phyloP scores from a whole-genome alignment of 352 stramenopile species.

The Salisapilia sapeloensis region DNA sequence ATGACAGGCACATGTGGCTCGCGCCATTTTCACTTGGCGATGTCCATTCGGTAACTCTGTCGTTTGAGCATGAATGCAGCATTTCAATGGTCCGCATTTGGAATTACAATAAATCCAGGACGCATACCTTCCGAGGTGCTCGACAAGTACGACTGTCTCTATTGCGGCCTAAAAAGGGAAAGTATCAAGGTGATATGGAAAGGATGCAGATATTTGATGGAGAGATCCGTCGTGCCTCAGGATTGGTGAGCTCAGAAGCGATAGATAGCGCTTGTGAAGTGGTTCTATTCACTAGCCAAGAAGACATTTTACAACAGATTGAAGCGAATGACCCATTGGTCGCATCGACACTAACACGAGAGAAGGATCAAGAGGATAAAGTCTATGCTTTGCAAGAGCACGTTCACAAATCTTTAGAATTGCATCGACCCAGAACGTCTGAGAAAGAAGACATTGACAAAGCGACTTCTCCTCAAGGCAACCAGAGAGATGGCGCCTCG shows the following conservation, averaged over 20 bases:
- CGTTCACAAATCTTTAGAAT: constrained; percentile 22
- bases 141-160: constrained; percentile 38
- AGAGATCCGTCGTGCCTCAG: constrained; percentile 60
- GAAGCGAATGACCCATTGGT: constrained; percentile 36
- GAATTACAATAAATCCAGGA: constrained; percentile 89
- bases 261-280: constrained; percentile 57
- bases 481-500: not conserved
- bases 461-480: not conserved
- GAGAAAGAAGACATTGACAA: constrained; percentile 8
- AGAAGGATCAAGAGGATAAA: constrained; percentile 31
- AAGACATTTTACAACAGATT: constrained; percentile 39
- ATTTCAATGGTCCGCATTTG: constrained; percentile 80
- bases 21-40: constrained; percentile 49
- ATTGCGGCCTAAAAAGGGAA: constrained; percentile 1
- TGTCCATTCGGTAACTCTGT: constrained; percentile 34
- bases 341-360: constrained; percentile 10
- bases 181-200: not conserved
- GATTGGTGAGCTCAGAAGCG: constrained; percentile 24
- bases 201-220: constrained; percentile 63
- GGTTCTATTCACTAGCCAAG: constrained; percentile 75
- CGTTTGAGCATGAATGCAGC: constrained; percentile 13
- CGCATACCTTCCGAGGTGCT: constrained; percentile 58
- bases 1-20: constrained; percentile 86
- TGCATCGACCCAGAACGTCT: constrained; percentile 29
- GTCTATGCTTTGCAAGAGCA: constrained; percentile 12